phyloP scores from a whole-genome alignment of 2,329 filamentous ascomycete species.

The Paramyrothecium roridum region DNA sequence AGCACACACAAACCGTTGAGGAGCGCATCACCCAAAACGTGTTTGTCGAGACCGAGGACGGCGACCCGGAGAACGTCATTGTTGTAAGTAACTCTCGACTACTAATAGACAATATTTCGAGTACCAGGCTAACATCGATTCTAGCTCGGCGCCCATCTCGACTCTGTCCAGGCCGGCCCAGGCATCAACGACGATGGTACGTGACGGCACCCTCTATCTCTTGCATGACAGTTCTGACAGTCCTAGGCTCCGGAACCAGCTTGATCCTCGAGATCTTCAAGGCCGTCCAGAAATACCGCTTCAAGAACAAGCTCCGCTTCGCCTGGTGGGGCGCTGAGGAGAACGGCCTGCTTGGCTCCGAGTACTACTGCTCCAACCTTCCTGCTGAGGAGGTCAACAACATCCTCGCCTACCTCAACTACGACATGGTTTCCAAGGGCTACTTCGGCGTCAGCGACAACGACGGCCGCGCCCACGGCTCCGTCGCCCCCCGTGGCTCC shows the following conservation, averaged over 20 bases:
- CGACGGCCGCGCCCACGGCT: conserved; percentile 14
- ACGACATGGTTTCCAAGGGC: conserved; percentile 16
- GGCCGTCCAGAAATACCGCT: conserved; percentile 16
- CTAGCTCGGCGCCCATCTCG: conserved; percentile 1
- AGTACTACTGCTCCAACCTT: conserved; percentile 11
- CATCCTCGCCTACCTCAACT: conserved; percentile 16
- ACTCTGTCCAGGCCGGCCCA: conserved; percentile 2
- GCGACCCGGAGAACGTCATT: conserved; percentile 15
- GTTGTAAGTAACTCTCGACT: neutral
- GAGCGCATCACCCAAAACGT: conserved; percentile 16
- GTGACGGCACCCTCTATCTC: neutral
- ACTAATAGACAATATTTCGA: neutral
- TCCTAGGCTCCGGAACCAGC: conserved; percentile 9
- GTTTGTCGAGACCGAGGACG: conserved; percentile 12
- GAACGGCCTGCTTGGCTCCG: conserved; percentile 14
- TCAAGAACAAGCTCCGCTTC: conserved; percentile 19
- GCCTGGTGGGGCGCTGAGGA: conserved; percentile 18
- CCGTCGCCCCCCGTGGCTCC: conserved; percentile 21
- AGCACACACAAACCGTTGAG: conserved; percentile 16
- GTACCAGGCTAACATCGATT: neutral
- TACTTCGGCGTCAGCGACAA: conserved; percentile 19
- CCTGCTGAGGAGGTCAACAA: conserved; percentile 12
- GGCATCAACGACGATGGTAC: conserved; percentile 3
- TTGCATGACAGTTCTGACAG: neutral
- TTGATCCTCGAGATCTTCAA: conserved; percentile 14